Evolutionary conservation across 805 yeast species (phyloP).

Genomic region (Teunomyces atbi): DNA sequence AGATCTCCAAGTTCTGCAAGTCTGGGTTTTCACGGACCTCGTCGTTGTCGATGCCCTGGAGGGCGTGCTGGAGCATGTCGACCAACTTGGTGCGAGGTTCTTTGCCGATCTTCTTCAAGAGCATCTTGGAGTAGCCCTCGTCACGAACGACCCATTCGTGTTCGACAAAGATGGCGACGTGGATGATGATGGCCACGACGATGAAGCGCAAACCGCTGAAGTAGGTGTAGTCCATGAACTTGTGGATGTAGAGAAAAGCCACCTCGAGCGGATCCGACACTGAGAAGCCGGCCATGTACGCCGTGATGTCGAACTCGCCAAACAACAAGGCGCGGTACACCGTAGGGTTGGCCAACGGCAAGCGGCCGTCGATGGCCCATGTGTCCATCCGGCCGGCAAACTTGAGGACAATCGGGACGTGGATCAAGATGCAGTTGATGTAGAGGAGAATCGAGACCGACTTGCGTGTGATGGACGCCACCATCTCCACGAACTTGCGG

Average conservation of each 20-base stretch:
- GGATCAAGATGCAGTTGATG: conserved; percentile 43
- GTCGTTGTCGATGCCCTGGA: conserved; percentile 22
- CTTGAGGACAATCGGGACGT: conserved; percentile 60
- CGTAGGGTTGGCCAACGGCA: conserved; percentile 40
- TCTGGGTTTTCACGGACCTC: conserved; percentile 17
- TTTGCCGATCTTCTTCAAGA: conserved; percentile 58
- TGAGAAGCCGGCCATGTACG: conserved; percentile 6
- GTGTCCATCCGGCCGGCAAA: conserved; percentile 53
- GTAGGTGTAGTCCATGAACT: conserved; percentile 32
- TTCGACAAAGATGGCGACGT: conserved; percentile 50
- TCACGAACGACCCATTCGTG: conserved; percentile 74
- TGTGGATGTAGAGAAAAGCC: conserved; percentile 16
- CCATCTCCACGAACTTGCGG: conserved; percentile 29
- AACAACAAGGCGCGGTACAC: conserved; percentile 35
- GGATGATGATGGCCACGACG: conserved; percentile 37
- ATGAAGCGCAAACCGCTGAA: conserved; percentile 41
- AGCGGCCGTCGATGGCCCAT: conserved; percentile 53
- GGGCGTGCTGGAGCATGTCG: conserved; percentile 34
- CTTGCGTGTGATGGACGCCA: conserved; percentile 14
- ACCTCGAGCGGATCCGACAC: conserved; percentile 5
- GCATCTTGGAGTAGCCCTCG: conserved; percentile 60
- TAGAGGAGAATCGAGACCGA: conserved; percentile 30
- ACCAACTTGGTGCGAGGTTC: conserved; percentile 44
- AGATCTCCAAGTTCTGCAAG: conserved; percentile 21
- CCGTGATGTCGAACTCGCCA: conserved; percentile 32